These are phyloP conservation scores for Ophiostoma tasmaniense DNA, from an alignment of 2,329 filamentous ascomycete species.

Conservation along the genomic window DNA sequence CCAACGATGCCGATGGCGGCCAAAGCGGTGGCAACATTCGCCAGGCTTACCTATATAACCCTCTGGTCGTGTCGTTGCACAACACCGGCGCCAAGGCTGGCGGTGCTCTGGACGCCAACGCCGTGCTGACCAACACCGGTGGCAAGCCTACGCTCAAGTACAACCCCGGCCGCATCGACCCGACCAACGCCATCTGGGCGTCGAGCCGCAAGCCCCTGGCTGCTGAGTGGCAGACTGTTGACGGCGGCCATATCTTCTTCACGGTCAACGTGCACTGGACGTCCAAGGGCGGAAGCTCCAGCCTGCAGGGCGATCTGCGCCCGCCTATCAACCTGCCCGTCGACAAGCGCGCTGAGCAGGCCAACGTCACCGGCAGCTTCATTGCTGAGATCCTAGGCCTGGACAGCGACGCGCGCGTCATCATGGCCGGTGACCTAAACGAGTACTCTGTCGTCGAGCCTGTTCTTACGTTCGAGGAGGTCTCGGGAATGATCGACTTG, in stretches of 20 bases:
- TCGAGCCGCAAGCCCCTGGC: slow-evolving; percentile 58
- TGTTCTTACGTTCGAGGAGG: slow-evolving; percentile 42
- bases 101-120: slow-evolving; percentile 43
- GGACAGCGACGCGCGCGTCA: slow-evolving; percentile 48
- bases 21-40: slow-evolving; percentile 65
- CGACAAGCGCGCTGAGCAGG: slow-evolving; percentile 47
- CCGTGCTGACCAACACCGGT: slow-evolving; percentile 47
- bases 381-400: slow-evolving; percentile 47
- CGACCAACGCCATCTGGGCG: slow-evolving; percentile 49
- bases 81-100: slow-evolving; percentile 49
- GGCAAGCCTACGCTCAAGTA: slow-evolving; percentile 40
- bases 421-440: slow-evolving; percentile 63
- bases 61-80: slow-evolving; percentile 48
- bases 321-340: slow-evolving; percentile 60
- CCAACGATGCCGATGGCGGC: slow-evolving; percentile 55
- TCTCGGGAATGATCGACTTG: slow-evolving; percentile 51
- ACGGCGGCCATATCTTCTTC: slow-evolving; percentile 49
- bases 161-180: slow-evolving; percentile 63
- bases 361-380: slow-evolving; percentile 51
- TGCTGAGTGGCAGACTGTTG: slow-evolving; percentile 55
- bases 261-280: slow-evolving; percentile 64
- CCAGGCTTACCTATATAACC: slow-evolving; percentile 59
- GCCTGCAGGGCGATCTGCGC: slow-evolving; percentile 55
- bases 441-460: slow-evolving; percentile 59
- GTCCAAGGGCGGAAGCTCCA: slow-evolving; percentile 57